Conservation (phyloP, 2,329 filamentous ascomycete species). For the Fusarium musae region DNA sequence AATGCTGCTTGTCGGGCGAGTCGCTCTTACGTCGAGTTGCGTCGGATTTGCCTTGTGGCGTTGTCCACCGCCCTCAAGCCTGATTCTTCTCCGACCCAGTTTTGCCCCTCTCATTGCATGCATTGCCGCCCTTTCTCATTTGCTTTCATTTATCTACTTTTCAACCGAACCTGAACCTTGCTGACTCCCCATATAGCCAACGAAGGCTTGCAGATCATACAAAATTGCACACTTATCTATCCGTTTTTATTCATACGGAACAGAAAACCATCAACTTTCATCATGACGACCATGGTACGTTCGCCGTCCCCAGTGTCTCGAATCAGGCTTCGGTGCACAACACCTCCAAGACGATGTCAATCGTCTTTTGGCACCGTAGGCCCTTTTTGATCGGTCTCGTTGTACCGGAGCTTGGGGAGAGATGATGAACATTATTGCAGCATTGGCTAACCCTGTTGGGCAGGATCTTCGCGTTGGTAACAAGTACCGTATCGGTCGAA, state of each 20-base stretch:
- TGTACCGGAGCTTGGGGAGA: background rate
- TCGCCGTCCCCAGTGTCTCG: background rate
- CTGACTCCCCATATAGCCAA: conserved; percentile 38
- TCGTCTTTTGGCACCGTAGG: background rate
- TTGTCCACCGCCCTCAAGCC: conserved; percentile 42
- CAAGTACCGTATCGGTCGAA: conserved; percentile 99
- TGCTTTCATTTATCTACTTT: conserved; percentile 22
- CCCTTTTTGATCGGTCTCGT: background rate
- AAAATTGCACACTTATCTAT: conserved; percentile 7
- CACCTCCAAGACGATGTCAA: background rate
- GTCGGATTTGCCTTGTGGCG: conserved; percentile 45
- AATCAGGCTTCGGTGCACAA: background rate
- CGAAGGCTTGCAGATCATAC: conserved; percentile 38
- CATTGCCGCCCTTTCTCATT: conserved; percentile 30
- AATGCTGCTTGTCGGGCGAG: conserved; percentile 14
- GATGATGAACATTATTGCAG: background rate
- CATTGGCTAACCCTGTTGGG: conserved; percentile 29
- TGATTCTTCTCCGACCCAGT: conserved; percentile 40
- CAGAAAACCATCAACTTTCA: conserved; percentile 42
- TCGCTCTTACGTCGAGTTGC: conserved; percentile 33
- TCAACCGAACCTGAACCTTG: conserved; percentile 13
- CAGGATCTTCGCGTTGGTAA: conserved; percentile 99
- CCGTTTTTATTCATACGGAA: conserved; percentile 37
- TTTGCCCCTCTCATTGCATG: conserved; percentile 42
- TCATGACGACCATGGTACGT: conserved; percentile 65